phyloP scores from a whole-genome alignment of 2,329 filamentous ascomycete species.

The Graphilbum ipis-grandicollis region DNA sequence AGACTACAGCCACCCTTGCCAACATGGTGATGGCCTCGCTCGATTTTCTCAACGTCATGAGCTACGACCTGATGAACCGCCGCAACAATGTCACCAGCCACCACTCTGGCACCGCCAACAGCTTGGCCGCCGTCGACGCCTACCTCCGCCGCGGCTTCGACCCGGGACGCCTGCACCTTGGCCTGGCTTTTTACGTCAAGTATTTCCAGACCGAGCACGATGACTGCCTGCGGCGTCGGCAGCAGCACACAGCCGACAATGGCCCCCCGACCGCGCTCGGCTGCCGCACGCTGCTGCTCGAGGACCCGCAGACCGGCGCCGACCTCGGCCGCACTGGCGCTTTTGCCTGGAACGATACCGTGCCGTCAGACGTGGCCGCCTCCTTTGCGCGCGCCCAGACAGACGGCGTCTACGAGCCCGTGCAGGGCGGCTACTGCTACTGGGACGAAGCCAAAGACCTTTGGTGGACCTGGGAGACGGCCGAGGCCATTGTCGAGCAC shows the following conservation, averaged over 20 bases:
- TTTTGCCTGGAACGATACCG: conserved; percentile 41
- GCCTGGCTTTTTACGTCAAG: conserved; percentile 53
- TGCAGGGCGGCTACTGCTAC: conserved; percentile 48
- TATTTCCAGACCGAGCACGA: conserved; percentile 40
- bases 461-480: conserved; percentile 63
- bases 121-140: conserved; percentile 34
- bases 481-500: conserved; percentile 30
- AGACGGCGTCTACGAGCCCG: conserved; percentile 36
- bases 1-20: too few species aligned
- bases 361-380: conserved; percentile 30
- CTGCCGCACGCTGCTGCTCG: conserved; percentile 40
- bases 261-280: conserved; percentile 27
- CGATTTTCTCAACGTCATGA: conserved; percentile 56
- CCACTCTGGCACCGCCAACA: conserved; percentile 40
- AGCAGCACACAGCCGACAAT: too few species aligned
- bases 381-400: conserved; percentile 40
- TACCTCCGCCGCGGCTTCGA: conserved; percentile 41
- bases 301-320: conserved; percentile 38
- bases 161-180: conserved; percentile 41
- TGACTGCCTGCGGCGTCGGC: conserved; percentile 11
- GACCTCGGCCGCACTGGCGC: conserved; percentile 35
- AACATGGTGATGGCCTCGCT: conserved; percentile 40
- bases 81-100: conserved; percentile 49
- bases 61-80: conserved; percentile 57
- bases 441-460: conserved; percentile 40